Evolutionary conservation across 108 stramenopile species (phyloP).

Genomic region (Mediolabrus comicus): DNA sequence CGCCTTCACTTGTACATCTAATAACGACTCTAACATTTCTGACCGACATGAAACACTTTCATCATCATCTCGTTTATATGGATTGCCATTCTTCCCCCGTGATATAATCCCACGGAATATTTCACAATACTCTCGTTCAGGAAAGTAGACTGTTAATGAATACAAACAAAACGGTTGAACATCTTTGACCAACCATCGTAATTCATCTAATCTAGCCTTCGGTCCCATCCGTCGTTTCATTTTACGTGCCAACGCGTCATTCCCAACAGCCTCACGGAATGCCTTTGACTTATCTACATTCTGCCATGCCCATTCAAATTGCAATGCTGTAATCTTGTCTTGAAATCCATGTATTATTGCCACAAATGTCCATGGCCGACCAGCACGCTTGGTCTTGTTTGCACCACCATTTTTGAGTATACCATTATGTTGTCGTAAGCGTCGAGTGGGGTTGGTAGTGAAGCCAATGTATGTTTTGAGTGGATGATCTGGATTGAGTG

Average conservation of each 20-base stretch:
- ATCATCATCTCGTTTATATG: conserved; percentile 3
- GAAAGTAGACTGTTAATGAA: conserved; percentile 36
- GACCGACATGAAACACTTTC: not conserved
- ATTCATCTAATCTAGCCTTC: conserved; percentile 40
- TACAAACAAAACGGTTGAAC: conserved; percentile 38
- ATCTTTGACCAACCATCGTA: conserved; percentile 35
- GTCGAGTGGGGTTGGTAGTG: conserved; percentile 56
- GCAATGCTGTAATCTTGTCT: conserved; percentile 62
- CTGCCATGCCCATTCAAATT: conserved; percentile 88
- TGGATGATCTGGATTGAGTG: conserved; percentile 44
- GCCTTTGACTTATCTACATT: conserved; percentile 53
- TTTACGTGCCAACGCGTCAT: conserved; percentile 39
- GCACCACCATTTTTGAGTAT: conserved; percentile 69
- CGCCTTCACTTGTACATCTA: conserved; percentile 20
- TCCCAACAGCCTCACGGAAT: conserved; percentile 56
- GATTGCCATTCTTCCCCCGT: conserved; percentile 23
- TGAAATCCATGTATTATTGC: conserved; percentile 64
- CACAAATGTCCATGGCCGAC: conserved; percentile 72
- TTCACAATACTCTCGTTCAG: conserved; percentile 20
- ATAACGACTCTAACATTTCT: not conserved
- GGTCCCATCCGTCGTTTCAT: conserved; percentile 37
- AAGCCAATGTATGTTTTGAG: conserved; percentile 53
- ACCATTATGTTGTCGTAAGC: conserved; percentile 79
- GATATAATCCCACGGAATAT: conserved; percentile 25
- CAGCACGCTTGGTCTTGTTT: conserved; percentile 56